phyloP scores from a whole-genome alignment of 169 alveolate species.

The Plasmodium malariae region DNA sequence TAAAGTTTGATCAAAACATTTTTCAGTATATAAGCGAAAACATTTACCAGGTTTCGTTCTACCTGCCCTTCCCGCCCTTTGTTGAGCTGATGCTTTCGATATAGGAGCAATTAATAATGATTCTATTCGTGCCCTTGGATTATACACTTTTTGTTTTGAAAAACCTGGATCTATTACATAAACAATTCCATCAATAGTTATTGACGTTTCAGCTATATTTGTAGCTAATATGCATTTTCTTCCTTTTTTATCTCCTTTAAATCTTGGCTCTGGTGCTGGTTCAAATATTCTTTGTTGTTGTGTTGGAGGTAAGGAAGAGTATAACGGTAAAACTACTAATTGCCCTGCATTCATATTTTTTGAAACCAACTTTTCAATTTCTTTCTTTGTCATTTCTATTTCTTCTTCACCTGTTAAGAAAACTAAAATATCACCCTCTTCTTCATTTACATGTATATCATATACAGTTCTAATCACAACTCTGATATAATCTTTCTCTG shows the following conservation, averaged over 20 bases:
- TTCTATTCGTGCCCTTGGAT: constrained; percentile 99
- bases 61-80: constrained; percentile 99
- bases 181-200: constrained; percentile 99
- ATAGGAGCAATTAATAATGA: constrained; percentile 97
- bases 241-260: constrained; percentile 93
- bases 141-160: constrained; percentile 98
- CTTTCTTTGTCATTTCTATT: constrained; percentile 85
- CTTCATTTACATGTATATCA: constrained; percentile 95
- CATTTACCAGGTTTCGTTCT: constrained; percentile 99
- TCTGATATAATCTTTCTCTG: constrained; percentile 96
- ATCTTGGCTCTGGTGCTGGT: constrained; percentile 94
- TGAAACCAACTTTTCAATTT: constrained; percentile 76
- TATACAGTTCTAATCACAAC: constrained; percentile 94
- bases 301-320: constrained; percentile 97
- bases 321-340: constrained; percentile 92
- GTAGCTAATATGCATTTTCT: constrained; percentile 97
- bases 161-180: constrained; percentile 99
- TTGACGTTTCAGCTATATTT: constrained; percentile 99
- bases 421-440: constrained; percentile 94
- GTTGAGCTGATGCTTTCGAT: constrained; percentile 98
- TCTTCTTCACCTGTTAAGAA: constrained; percentile 97
- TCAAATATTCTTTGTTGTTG: constrained; percentile 97
- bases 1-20: constrained; percentile 94
- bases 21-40: constrained; percentile 97
- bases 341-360: constrained; percentile 59